phyloP scores from a whole-genome alignment of 2,329 filamentous ascomycete species.

The Pseudogymnoascus sp. region DNA sequence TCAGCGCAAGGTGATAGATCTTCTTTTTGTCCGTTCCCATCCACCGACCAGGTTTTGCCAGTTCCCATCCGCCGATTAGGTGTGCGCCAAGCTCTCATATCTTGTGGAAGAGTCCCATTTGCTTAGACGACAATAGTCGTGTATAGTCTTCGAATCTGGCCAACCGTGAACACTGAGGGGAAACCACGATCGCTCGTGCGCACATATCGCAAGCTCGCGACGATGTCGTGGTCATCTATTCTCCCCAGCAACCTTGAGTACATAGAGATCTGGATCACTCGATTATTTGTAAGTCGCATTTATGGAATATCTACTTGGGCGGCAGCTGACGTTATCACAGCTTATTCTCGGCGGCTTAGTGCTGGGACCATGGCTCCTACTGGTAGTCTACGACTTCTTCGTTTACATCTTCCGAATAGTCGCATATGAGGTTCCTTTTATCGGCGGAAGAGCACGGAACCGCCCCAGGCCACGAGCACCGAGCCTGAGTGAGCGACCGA shows the following conservation, averaged over 20 bases:
- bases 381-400: constrained; percentile 55
- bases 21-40: neutral
- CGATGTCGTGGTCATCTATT: constrained; percentile 59
- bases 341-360: constrained; percentile 50
- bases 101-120: neutral
- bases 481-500: constrained; percentile 49
- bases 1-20: neutral
- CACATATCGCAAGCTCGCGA: neutral
- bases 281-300: constrained; percentile 47
- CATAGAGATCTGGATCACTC: constrained; percentile 54
- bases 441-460: constrained; percentile 54
- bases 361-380: constrained; percentile 53
- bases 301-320: neutral
- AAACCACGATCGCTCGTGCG: neutral
- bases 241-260: constrained; percentile 48
- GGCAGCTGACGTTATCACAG: constrained; percentile 31
- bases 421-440: constrained; percentile 48
- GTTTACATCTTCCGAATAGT: constrained; percentile 52
- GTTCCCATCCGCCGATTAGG: neutral
- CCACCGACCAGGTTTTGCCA: neutral
- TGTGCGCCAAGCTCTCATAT: neutral
- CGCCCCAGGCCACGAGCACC: constrained; percentile 52
- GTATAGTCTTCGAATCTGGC: neutral
- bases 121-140: neutral
- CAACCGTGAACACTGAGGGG: neutral